A percentile compares a stretch with the other conserved stretches of the same genome.
These are phyloP conservation scores for Obba rivulosa DNA, from an alignment of 768 basidiomycete genomes.

Conservation along the genomic window DNA sequence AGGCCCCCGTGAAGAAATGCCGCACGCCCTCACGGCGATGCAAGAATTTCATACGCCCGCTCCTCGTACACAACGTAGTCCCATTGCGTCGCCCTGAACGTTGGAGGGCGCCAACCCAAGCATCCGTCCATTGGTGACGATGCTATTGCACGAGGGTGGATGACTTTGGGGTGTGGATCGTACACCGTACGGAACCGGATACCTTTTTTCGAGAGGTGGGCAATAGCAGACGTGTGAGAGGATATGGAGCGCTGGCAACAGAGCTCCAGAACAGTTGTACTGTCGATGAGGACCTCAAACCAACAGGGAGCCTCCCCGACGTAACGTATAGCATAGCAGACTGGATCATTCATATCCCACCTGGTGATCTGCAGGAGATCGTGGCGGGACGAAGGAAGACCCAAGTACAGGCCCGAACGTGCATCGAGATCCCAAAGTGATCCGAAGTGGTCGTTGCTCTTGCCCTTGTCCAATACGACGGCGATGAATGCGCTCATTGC, in stretches of 20 bases:
- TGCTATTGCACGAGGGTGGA: background rate
- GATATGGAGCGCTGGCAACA: background rate
- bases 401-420: background rate
- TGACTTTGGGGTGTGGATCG: background rate
- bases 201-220: background rate
- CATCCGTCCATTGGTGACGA: background rate
- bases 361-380: background rate
- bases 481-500: background rate
- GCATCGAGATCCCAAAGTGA: background rate
- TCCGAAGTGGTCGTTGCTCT: background rate
- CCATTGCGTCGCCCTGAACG: background rate
- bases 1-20: conserved; percentile 4
- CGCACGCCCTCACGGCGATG: background rate
- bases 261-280: background rate
- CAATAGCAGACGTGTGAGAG: background rate
- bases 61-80: conserved; percentile 5
- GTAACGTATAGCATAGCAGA: background rate
- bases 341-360: background rate
- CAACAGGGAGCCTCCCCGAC: background rate
- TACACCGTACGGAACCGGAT: background rate
- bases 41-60: background rate
- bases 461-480: background rate
- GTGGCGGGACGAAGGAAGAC: background rate
- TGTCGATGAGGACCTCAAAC: conserved; percentile 1
- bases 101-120: background rate